A percentile compares a stretch with the other conserved stretches of the same genome.
These are phyloP conservation scores for Seiridium cupressi DNA, from an alignment of 2,329 filamentous ascomycete genomes.

Conservation along the genomic window DNA sequence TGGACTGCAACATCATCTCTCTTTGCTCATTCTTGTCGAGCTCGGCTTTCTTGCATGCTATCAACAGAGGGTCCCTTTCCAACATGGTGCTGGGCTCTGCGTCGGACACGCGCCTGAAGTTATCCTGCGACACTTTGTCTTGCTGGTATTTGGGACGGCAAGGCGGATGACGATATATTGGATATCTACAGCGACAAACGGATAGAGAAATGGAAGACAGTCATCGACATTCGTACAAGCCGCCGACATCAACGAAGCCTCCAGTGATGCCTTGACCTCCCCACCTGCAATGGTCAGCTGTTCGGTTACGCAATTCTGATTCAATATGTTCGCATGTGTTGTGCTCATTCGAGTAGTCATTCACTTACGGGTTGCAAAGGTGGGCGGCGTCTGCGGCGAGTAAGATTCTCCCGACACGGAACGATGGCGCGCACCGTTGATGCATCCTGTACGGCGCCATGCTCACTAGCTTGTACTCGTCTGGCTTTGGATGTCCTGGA, in stretches of 20 bases:
- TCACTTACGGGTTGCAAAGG: conserved; percentile 40
- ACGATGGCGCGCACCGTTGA: conserved; percentile 55
- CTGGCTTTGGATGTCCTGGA: conserved; percentile 57
- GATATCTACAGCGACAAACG: too few species aligned
- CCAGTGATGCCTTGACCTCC: conserved; percentile 63
- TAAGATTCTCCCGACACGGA: conserved; percentile 56
- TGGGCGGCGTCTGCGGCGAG: conserved; percentile 63
- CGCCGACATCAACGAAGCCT: conserved; percentile 62
- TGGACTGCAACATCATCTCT: conserved; percentile 31
- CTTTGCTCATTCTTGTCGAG: conserved; percentile 29
- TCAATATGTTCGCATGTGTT: too few species aligned
- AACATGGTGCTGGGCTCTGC: conserved; percentile 36
- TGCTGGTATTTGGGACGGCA: too few species aligned
- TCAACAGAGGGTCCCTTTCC: conserved; percentile 37
- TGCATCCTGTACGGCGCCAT: conserved; percentile 62
- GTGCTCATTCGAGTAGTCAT: neutral
- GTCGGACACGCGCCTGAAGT: conserved; percentile 42
- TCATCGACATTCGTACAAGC: conserved; percentile 60
- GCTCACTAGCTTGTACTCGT: conserved; percentile 54
- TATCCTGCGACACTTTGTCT: conserved; percentile 41
- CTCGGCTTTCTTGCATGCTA: conserved; percentile 33
- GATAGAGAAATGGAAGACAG: too few species aligned
- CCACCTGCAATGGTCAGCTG: conserved; percentile 22
- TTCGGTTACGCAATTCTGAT: too few species aligned
- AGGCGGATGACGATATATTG: too few species aligned